Evolutionary conservation across 352 stramenopile species (phyloP).

Genomic region (Elongisporangium prolatum): DNA sequence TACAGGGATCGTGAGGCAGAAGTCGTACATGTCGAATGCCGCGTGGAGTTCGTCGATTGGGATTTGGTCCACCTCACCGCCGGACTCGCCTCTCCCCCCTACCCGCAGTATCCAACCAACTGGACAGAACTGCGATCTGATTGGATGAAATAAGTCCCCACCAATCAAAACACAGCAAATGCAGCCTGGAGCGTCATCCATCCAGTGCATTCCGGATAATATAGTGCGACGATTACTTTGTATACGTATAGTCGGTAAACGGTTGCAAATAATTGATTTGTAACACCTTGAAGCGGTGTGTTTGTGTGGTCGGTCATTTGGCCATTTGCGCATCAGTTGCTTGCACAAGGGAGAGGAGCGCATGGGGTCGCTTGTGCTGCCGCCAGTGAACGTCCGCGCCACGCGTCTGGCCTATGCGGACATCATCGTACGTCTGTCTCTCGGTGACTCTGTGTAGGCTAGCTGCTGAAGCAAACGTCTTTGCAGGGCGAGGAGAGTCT

Average conservation of each 20-base stretch:
- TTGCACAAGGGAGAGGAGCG: not conserved
- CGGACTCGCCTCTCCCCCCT: not conserved
- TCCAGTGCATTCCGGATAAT: not conserved
- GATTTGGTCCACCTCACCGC: not conserved
- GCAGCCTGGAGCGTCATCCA: too few species aligned
- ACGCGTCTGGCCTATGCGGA: conserved; percentile 52
- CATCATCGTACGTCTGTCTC: conserved; percentile 40
- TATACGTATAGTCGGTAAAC: not conserved
- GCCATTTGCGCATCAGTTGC: not conserved
- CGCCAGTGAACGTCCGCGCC: conserved; percentile 32
- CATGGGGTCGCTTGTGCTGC: not conserved
- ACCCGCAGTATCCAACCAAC: not conserved
- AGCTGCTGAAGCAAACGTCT: not conserved
- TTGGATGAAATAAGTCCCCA: not conserved
- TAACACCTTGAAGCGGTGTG: not conserved
- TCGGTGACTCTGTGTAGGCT: not conserved
- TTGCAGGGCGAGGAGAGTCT: conserved; percentile 43
- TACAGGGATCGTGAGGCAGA: conserved; percentile 84
- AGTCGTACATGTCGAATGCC: conserved; percentile 68
- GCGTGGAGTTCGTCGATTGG: not conserved
- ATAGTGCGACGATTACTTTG: not conserved
- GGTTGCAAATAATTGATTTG: not conserved
- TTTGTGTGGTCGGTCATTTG: not conserved
- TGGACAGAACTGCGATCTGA: not conserved
- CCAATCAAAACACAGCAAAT: not conserved